These are phyloP conservation scores for Berkeleyomyces basicola DNA, from an alignment of 2,329 filamentous ascomycete genomes.

Conservation along the genomic window DNA sequence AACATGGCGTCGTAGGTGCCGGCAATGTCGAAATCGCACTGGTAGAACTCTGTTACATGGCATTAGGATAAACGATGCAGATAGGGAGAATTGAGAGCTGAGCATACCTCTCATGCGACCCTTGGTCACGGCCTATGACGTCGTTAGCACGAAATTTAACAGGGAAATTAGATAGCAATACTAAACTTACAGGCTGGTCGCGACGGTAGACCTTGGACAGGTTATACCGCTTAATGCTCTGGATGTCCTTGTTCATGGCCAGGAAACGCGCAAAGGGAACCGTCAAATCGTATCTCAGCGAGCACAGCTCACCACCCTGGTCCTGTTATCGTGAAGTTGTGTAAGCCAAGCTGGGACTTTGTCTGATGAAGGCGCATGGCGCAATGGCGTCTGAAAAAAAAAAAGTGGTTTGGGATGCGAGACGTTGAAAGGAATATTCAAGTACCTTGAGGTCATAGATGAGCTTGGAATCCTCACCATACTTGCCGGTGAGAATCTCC, in stretches of 20 bases:
- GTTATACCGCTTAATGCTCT: conserved; percentile 84
- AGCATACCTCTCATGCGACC: conserved; percentile 54
- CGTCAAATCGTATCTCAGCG: conserved; percentile 72
- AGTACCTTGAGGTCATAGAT: conserved; percentile 51
- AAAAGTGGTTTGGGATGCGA: neutral
- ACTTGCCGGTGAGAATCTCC: conserved; percentile 77
- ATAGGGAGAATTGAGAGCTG: neutral
- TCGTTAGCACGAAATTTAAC: neutral
- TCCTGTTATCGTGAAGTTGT: conserved; percentile 39
- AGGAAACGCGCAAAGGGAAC: conserved; percentile 86
- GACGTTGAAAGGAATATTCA: neutral
- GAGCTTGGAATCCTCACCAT: conserved; percentile 82
- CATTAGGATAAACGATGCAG: neutral
- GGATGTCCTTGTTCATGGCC: conserved; percentile 71
- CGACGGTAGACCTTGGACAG: conserved; percentile 64
- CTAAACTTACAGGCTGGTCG: conserved; percentile 23
- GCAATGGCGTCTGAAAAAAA: neutral
- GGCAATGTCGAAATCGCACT: conserved; percentile 94
- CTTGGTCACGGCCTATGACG: conserved; percentile 67
- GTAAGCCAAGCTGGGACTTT: conserved; percentile 1
- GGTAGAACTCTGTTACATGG: conserved; percentile 58
- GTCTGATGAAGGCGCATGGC: conserved; percentile 15
- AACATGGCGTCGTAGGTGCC: conserved; percentile 74
- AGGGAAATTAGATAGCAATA: neutral
- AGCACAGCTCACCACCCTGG: conserved; percentile 61